A percentile compares a stretch with the other conserved stretches of the same genome.
These are phyloP conservation scores for Chiua sp. DNA, from an alignment of 1,284 basidiomycete species.

Conservation along the genomic window DNA sequence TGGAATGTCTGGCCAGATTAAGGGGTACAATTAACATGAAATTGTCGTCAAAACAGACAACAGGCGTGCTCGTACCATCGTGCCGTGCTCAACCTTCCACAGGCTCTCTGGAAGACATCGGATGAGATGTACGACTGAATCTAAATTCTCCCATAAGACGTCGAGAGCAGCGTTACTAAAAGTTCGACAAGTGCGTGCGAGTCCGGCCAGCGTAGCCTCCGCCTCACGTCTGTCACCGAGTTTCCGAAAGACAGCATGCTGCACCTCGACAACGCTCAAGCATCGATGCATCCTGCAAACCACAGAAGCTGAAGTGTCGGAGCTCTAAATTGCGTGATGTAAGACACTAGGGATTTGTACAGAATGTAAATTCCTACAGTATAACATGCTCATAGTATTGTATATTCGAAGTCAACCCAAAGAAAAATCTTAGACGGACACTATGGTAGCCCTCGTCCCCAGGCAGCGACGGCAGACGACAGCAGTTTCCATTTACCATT, in stretches of 20 bases:
- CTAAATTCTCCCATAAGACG: slow-evolving; percentile 27
- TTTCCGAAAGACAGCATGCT: slow-evolving; percentile 26
- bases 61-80: slow-evolving; percentile 24
- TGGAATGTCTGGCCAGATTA: slow-evolving; percentile 24
- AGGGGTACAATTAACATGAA: not conserved
- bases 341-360: too few species aligned
- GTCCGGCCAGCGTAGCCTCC: slow-evolving; percentile 18
- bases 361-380: too few species aligned
- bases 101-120: slow-evolving; percentile 32
- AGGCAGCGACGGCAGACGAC: slow-evolving; percentile 32
- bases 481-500: slow-evolving; percentile 30
- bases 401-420: not conserved
- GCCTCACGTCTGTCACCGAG: slow-evolving; percentile 3
- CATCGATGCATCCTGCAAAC: slow-evolving; percentile 25
- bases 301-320: not conserved
- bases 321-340: too few species aligned
- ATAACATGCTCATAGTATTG: not conserved
- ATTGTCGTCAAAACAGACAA: not conserved
- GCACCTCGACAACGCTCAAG: slow-evolving; percentile 32
- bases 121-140: slow-evolving; percentile 26
- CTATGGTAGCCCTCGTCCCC: slow-evolving; percentile 33
- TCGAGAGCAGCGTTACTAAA: slow-evolving; percentile 30
- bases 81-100: slow-evolving; percentile 22
- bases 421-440: not conserved
- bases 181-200: slow-evolving; percentile 33